Evolutionary conservation across 129 eudicot species (phyloP).

Genomic region (Lonicera japonica): DNA sequence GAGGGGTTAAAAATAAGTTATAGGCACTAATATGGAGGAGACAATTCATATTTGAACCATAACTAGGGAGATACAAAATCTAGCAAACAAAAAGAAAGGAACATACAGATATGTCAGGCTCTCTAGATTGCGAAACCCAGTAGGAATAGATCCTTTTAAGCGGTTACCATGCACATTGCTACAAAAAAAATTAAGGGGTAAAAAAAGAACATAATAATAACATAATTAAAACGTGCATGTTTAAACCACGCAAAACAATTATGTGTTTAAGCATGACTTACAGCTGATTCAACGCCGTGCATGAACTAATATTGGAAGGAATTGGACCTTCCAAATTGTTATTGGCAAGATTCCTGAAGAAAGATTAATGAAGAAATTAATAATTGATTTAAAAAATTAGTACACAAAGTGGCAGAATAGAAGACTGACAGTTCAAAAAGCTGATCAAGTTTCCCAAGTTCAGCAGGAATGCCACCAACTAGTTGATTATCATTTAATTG

Average conservation of each 20-base stretch:
- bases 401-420: neutral
- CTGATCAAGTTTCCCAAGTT: conserved; percentile 78
- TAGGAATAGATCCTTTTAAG: conserved; percentile 78
- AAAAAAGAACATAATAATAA: no score
- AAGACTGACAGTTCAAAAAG: conserved; percentile 76
- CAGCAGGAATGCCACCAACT: conserved; percentile 69
- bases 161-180: conserved; percentile 91
- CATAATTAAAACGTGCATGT: neutral
- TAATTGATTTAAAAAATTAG: neutral
- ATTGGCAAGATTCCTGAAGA: conserved; percentile 64
- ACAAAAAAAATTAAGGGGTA: neutral
- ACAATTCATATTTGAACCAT: neutral
- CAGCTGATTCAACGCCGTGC: conserved; percentile 82
- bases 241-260: neutral
- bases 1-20: conserved; percentile 6
- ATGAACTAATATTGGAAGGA: conserved; percentile 72
- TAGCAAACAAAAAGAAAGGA: neutral
- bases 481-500: conserved; percentile 74
- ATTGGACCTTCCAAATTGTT: conserved; percentile 83
- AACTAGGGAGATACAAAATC: neutral
- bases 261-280: conserved; percentile 14
- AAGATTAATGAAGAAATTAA: neutral
- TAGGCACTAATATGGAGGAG: neutral
- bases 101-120: conserved; percentile 86
- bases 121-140: conserved; percentile 65